Evolutionary conservation across 164 flowering plant species (phyloP), one percentile per base, ranked within the genome.

Genomic region (Magnolia changhungtana): DNA sequence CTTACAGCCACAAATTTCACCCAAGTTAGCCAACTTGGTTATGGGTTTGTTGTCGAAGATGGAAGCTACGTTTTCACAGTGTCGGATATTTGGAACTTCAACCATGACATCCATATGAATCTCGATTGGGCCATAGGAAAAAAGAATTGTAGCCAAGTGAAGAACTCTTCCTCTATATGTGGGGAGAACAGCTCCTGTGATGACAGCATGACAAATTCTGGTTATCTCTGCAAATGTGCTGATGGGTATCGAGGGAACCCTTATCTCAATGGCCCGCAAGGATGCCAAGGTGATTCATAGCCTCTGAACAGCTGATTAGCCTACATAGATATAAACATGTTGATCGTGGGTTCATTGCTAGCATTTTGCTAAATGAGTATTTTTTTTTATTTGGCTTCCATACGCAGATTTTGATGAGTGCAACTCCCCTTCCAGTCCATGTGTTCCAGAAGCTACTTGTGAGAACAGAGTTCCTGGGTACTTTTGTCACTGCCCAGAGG

Each of bases 181-280:
- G 29, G 71, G 45, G 72, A 5, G 6, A 80, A 86, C 31, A 84
- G 77, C 45, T 2, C 19, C 0, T 89, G 88, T 27, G 5, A n/a
- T 14, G 73, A 84, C 45, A 37, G 45, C 6, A 37, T 37, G 27
- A 31, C 83, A 24, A 83, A 77, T 4, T 7, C 13, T 8, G 92
- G 92, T 1, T 87, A 88, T 78, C 80, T 73, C 1, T 90, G 94
- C 76, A 37, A 16, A 24, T 90, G 94, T 76, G 3, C 13, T 1
- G 18, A 71, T 2, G 94, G 92, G 6, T 90, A 76, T 45, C 16
- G 78, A 45, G 92, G 92, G 19, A 89, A 90, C 67, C 91, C 94
- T 2, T 88, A 87, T 71, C 77, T 84, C 18, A 8, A 65, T 21
- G 31, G 59, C 37, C 8, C 70, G 6, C 59, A 21, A 50, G 71